Conservation (phyloP, 495 filamentous ascomycete species). For the Tetracladium marchalianum region DNA sequence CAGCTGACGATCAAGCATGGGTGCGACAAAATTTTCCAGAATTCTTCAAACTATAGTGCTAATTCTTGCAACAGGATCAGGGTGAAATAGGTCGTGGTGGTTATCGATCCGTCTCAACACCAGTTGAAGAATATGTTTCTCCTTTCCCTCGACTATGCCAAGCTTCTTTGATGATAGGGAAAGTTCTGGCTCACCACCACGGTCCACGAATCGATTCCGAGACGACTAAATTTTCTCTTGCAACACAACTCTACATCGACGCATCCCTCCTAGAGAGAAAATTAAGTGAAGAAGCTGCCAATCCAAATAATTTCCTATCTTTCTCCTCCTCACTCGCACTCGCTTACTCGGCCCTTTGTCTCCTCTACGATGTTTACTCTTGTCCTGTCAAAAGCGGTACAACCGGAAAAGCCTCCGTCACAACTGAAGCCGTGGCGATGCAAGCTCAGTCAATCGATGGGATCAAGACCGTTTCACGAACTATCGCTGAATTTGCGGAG, state of each 20-base stretch:
- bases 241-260: conserved; percentile 21
- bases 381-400: background rate
- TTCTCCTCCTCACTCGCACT: conserved; percentile 8
- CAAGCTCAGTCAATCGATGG: conserved; percentile 20
- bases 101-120: background rate
- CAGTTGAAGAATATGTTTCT: conserved; percentile 13
- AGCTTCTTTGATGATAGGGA: conserved; percentile 29
- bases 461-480: conserved; percentile 16
- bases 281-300: conserved; percentile 10
- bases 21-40: conserved; percentile 16
- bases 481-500: conserved; percentile 13
- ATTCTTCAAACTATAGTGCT: background rate
- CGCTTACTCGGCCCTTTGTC: conserved; percentile 11
- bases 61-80: conserved; percentile 6
- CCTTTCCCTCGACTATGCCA: conserved; percentile 34
- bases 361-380: conserved; percentile 18
- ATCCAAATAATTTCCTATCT: conserved; percentile 4
- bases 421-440: conserved; percentile 6
- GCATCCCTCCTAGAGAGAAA: conserved; percentile 8
- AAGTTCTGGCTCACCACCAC: conserved; percentile 25
- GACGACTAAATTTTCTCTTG: conserved; percentile 7
- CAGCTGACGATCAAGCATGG: conserved; percentile 35
- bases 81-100: conserved; percentile 10
- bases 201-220: conserved; percentile 3
- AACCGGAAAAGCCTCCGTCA: background rate